phyloP scores from a whole-genome alignment of 495 filamentous ascomycete species.

The Talaromyces trachyspermus region DNA sequence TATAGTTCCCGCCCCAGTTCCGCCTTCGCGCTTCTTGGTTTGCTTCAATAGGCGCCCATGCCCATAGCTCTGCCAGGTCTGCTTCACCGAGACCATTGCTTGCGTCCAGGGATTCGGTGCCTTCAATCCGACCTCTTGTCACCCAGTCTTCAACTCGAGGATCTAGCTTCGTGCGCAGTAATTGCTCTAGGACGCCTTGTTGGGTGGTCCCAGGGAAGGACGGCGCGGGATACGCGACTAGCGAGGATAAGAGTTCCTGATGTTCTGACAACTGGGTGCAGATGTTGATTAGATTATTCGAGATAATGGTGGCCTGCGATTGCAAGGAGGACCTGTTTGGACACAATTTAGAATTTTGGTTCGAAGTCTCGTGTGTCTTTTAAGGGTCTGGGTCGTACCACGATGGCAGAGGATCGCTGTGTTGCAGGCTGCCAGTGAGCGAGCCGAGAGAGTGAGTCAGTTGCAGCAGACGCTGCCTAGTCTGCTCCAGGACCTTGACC shows the following conservation, averaged over 20 bases:
- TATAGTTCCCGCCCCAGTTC: constrained; percentile 57
- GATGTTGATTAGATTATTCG: constrained; percentile 52
- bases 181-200: constrained; percentile 49
- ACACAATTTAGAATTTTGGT: constrained; percentile 27
- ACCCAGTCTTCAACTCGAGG: constrained; percentile 68
- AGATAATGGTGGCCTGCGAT: constrained; percentile 56
- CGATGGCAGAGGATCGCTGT: constrained; percentile 50
- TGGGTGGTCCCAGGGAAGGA: constrained; percentile 68
- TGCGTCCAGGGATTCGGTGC: constrained; percentile 23
- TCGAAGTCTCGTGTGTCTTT: constrained; percentile 18
- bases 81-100: constrained; percentile 29
- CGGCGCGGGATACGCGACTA: constrained; percentile 66
- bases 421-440: constrained; percentile 47
- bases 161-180: constrained; percentile 77
- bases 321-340: constrained; percentile 62
- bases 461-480: constrained; percentile 63
- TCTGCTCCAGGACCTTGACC: constrained; percentile 65
- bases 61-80: constrained; percentile 37
- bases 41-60: constrained; percentile 44
- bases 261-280: constrained; percentile 51
- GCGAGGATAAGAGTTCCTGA: constrained; percentile 50
- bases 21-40: constrained; percentile 41
- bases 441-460: constrained; percentile 59
- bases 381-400: constrained; percentile 36
- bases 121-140: constrained; percentile 46